Evolutionary conservation across 2,329 filamentous ascomycete species (phyloP), one percentile per base, ranked within the genome.

Genomic region (Colletotrichum australisinense): DNA sequence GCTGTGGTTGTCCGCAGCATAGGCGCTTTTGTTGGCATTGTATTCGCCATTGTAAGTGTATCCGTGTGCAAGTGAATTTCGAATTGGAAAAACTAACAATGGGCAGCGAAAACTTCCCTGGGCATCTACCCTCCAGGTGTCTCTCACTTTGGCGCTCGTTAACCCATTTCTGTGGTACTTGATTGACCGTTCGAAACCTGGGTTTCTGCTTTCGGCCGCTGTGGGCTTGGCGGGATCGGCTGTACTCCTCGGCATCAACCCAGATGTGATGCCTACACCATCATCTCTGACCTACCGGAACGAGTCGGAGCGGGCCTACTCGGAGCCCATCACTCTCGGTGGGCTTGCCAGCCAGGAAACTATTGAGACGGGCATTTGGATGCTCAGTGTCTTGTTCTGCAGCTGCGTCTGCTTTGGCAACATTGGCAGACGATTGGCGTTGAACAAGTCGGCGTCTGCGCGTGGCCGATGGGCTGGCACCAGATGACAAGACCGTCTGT

Each of bases 141-240:
- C 95, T 1, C 83, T 97, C 30, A 97, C 95, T 1, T 91, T 99
- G 62, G 94, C 95, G 26, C 90, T 98, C 73, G 94, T 93, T 24
- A 98, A 98, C 80, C 96, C 97, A 1, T 93, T 97, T 11, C 86
- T 99, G 22, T 99, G 97, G 97, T 99, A 97, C 83, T 88, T 98
- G 28, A 93, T 99, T 79, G 97, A 99, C 83, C 94, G 96, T 63
- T 97, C 95, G 59, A 92, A 91, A 76, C 90, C 95, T 0, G 97
- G 97, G 5, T 93, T 98, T 77, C 85, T 97, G 42, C 89, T 98
- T 68, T 95, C 94, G 0, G 88, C 92, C 16, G 85, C 90, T 1
- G 92, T 98, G 12, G 93, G 94, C 1, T 80, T 96, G 30, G 84
- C 89, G 1, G 95, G 96, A 8, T 95, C 95, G 11, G 88, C 90